phyloP scores from a whole-genome alignment of 1,284 basidiomycete genomes.

The Fistulina hepatica region DNA sequence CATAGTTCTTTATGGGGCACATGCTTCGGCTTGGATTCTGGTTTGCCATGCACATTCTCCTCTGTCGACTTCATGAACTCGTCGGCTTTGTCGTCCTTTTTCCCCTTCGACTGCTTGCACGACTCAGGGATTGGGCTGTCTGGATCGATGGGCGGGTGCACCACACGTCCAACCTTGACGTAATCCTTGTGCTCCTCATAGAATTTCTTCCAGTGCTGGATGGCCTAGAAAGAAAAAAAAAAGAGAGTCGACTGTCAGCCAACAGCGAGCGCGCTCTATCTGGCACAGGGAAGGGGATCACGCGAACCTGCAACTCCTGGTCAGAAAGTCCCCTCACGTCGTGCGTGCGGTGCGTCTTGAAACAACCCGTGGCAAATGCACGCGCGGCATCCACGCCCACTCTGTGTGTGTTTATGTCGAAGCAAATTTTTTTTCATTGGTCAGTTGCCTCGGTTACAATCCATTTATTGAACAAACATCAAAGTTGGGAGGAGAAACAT shows the following conservation, averaged over 20 bases:
- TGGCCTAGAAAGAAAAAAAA: constrained; percentile 35
- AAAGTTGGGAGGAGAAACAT: constrained; percentile 1
- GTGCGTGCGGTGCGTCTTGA: constrained; percentile 80
- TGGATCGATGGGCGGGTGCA: constrained; percentile 71
- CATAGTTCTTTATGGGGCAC: no score
- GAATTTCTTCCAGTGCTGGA: constrained; percentile 84
- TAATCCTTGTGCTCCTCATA: constrained; percentile 76
- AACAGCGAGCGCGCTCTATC: constrained; percentile 6
- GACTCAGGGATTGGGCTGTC: constrained; percentile 67
- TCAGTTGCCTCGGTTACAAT: no score
- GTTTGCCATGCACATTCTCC: no score
- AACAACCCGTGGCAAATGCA: constrained; percentile 89
- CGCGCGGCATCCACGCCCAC: constrained; percentile 81
- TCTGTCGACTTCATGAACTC: constrained; percentile 14
- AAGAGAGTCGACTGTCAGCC: constrained; percentile 10
- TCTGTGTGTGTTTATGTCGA: constrained; percentile 31
- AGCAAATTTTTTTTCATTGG: not conserved
- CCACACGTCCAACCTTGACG: constrained; percentile 62
- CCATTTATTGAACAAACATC: constrained; percentile 1
- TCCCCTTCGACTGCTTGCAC: constrained; percentile 53
- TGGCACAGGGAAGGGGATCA: constrained; percentile 7
- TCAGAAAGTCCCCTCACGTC: constrained; percentile 75
- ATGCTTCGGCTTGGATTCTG: no score
- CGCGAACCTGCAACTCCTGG: constrained; percentile 56
- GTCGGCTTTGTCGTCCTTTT: constrained; percentile 15